phyloP scores from a whole-genome alignment of 1,284 basidiomycete genomes.

The Leccinum solheimii region DNA sequence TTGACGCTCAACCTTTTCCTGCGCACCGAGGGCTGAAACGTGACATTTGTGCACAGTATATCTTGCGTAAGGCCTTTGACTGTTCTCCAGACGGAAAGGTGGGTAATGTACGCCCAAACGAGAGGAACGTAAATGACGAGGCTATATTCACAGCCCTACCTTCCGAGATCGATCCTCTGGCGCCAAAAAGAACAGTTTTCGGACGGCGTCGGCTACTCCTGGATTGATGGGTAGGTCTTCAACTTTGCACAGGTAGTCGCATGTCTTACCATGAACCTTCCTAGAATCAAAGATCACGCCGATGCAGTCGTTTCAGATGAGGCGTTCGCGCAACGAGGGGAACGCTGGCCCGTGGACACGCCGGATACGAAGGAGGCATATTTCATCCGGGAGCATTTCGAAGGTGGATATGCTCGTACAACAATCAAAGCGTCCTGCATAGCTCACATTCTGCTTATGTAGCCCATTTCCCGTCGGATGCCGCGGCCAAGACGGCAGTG shows the following conservation, averaged over 20 bases:
- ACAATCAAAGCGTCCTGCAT: neutral
- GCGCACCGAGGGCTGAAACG: neutral
- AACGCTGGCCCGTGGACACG: conserved; percentile 80
- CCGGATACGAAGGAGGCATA: conserved; percentile 99
- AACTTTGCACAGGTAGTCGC: neutral
- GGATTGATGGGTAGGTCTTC: conserved; percentile 86
- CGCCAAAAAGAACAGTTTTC: conserved; percentile 99
- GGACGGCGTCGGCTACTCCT: conserved; percentile 98
- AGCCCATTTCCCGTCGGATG: conserved; percentile 80
- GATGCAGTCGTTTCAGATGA: conserved; percentile 78
- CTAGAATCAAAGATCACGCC: conserved; percentile 89
- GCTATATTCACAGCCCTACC: conserved; percentile 69
- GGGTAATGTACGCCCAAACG: conserved; percentile 11
- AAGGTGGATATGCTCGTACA: conserved; percentile 53
- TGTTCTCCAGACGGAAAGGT: conserved; percentile 78
- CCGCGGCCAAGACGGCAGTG: conserved; percentile 90
- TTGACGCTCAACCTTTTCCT: neutral
- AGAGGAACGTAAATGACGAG: conserved; percentile 1
- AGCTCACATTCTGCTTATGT: conserved; percentile 11
- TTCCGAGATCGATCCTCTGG: conserved; percentile 96
- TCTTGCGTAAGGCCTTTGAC: conserved; percentile 97
- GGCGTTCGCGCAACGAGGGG: conserved; percentile 70
- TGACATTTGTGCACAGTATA: conserved; percentile 61
- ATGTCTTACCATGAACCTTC: neutral
- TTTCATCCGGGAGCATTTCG: conserved; percentile 92